A percentile compares a stretch with the other conserved stretches of the same genome.
Evolutionary conservation across 352 stramenopile genomes (phyloP).

Genomic region (Phytopythium aichiense): DNA sequence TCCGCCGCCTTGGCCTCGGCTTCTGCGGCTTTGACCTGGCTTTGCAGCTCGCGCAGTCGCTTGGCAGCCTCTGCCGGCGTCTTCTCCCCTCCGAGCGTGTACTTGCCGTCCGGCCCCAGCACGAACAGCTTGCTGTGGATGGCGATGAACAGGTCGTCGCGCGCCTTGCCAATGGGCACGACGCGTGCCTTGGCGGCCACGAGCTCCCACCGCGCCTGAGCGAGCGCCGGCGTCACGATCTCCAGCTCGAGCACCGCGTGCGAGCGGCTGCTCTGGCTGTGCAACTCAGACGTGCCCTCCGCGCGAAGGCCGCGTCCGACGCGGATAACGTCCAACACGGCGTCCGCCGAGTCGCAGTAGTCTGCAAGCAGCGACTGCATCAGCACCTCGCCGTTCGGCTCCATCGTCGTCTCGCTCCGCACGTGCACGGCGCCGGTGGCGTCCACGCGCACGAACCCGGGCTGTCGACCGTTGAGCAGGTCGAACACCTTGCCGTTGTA

Average conservation of each 20-base stretch:
- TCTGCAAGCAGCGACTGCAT: constrained; percentile 33
- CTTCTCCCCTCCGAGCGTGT: constrained; percentile 5
- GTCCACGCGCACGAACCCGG: constrained; percentile 47
- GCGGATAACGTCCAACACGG: constrained; percentile 21
- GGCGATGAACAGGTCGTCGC: constrained; percentile 43
- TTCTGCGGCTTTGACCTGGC: constrained; percentile 16
- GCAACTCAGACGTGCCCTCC: constrained; percentile 47
- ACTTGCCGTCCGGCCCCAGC: constrained; percentile 25
- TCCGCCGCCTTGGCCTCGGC: constrained; percentile 14
- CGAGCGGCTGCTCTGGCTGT: constrained; percentile 43
- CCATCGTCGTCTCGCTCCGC: constrained; percentile 42
- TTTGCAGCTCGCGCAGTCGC: constrained; percentile 16
- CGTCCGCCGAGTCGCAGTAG: constrained; percentile 21
- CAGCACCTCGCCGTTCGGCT: constrained; percentile 31
- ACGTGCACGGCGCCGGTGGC: constrained; percentile 39
- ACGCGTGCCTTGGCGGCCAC: constrained; percentile 28
- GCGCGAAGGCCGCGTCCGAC: constrained; percentile 17
- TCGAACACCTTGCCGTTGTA: constrained; percentile 60
- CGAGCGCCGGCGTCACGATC: constrained; percentile 36
- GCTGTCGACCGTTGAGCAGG: constrained; percentile 36
- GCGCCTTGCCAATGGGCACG: constrained; percentile 39
- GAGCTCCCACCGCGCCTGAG: constrained; percentile 22
- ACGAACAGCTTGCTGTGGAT: constrained; percentile 39
- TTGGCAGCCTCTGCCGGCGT: constrained; percentile 17
- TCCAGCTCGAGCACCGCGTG: constrained; percentile 54